These are phyloP conservation scores for Rehmannia glutinosa DNA, from an alignment of 257 asterid species.

Conservation along the genomic window DNA sequence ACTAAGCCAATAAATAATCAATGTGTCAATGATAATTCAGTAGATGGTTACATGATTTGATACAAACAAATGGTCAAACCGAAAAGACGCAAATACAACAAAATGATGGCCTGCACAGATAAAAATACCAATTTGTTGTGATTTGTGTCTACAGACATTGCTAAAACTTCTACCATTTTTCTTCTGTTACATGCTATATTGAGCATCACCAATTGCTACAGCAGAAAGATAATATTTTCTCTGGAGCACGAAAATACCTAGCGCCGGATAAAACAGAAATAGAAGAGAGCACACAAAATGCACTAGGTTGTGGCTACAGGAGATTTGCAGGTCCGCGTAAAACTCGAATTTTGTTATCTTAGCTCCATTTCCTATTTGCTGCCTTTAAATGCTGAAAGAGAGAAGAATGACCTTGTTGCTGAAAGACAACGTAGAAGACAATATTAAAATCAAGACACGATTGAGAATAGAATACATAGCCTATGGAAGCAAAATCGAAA, in stretches of 20 bases:
- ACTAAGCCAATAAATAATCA: no score
- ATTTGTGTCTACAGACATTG: slow-evolving; percentile 22
- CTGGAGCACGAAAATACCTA: background rate
- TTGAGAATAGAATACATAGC: background rate
- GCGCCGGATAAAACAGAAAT: slow-evolving; percentile 1
- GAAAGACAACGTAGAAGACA: slow-evolving; percentile 37
- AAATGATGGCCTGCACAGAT: slow-evolving; percentile 9
- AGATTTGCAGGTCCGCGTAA: background rate
- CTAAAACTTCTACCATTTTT: background rate
- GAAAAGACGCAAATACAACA: slow-evolving; percentile 29
- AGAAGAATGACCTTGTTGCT: slow-evolving; percentile 96
- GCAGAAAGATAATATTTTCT: slow-evolving; percentile 1
- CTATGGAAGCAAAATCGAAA: background rate
- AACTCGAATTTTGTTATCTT: slow-evolving; percentile 12
- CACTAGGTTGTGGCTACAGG: no score
- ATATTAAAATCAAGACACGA: slow-evolving; percentile 9
- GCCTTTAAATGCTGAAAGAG: slow-evolving; percentile 98
- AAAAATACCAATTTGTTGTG: slow-evolving; percentile 21
- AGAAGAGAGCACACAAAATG: slow-evolving; percentile 5
- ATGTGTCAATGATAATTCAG: no score
- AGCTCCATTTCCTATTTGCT: slow-evolving; percentile 52
- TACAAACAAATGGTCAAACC: slow-evolving; percentile 17
- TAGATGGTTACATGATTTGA: slow-evolving; percentile 6
- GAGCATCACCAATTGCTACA: slow-evolving; percentile 14
- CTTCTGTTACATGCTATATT: slow-evolving; percentile 17